Percentiles rank a stretch among this genome's conserved stretches.
Conservation (phyloP, 176 grass and related monocot genomes). For the Secale cereale region DNA sequence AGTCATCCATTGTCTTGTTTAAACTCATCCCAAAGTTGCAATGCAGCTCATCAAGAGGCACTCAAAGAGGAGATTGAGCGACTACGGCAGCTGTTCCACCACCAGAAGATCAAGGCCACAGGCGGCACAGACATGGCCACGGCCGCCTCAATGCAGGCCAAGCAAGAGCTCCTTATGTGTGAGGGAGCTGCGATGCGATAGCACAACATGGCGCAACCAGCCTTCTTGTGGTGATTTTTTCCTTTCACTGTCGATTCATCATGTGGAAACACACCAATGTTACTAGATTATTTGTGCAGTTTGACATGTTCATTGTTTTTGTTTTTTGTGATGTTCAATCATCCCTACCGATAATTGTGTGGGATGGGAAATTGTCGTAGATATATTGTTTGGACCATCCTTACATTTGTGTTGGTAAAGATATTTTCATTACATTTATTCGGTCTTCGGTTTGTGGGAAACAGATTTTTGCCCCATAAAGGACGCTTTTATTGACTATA, state of each 20-base stretch:
- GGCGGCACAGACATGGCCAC: slow-evolving; percentile 35
- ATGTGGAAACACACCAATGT: slow-evolving; percentile 17
- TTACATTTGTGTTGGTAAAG: slow-evolving; percentile 30
- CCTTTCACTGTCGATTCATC: not conserved
- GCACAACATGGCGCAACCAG: not conserved
- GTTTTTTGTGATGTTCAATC: slow-evolving; percentile 18
- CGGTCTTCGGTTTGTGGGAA: not conserved
- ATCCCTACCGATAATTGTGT: slow-evolving; percentile 15
- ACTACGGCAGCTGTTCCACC: slow-evolving; percentile 71
- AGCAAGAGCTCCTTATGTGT: slow-evolving; percentile 41
- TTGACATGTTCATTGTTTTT: not conserved
- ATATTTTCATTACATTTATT: not conserved
- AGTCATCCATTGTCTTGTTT: not conserved
- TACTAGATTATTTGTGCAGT: slow-evolving; percentile 39
- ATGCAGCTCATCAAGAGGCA: slow-evolving; percentile 85
- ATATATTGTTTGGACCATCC: slow-evolving; percentile 24
- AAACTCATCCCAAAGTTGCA: not conserved
- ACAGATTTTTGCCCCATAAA: too few relatives aligned
- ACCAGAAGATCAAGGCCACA: slow-evolving; percentile 75
- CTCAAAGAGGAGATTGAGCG: slow-evolving; percentile 83
- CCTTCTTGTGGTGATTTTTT: not conserved
- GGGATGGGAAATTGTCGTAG: slow-evolving; percentile 12
- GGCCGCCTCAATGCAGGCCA: slow-evolving; percentile 47
- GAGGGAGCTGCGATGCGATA: slow-evolving; percentile 52
- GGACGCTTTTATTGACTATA: too few relatives aligned